phyloP scores from a whole-genome alignment of 371 early-diverging fungal species.

The Mortierella sp. region DNA sequence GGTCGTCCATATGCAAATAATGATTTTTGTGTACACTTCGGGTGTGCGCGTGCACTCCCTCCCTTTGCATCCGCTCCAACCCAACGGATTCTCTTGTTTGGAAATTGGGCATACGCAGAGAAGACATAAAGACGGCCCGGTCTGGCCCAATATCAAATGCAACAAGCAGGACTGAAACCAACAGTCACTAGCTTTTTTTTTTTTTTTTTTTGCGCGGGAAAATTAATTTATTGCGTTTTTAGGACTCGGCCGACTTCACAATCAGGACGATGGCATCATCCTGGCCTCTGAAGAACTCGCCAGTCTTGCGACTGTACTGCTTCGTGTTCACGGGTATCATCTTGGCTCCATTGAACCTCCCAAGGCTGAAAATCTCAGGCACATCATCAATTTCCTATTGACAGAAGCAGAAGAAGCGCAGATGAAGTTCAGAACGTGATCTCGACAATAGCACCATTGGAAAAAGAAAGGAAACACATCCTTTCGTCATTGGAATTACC shows the following conservation, averaged over 20 bases:
- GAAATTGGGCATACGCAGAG: no score
- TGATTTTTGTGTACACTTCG: no score
- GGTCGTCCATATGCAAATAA: background rate
- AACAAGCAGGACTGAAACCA: background rate
- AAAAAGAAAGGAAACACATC: no score
- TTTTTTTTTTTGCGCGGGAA: background rate
- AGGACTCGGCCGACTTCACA: background rate
- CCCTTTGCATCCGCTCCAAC: no score
- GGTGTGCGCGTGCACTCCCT: background rate
- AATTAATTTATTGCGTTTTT: background rate
- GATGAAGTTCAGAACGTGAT: no score
- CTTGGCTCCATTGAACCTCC: conserved; percentile 72
- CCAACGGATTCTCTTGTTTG: no score
- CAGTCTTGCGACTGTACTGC: conserved; percentile 65
- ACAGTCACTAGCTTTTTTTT: no score
- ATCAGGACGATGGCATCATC: conserved; percentile 65
- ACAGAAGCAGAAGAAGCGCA: no score
- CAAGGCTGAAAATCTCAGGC: conserved; percentile 62
- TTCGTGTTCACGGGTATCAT: conserved; percentile 72
- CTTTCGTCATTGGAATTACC: no score
- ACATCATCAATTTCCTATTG: conserved; percentile 70
- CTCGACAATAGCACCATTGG: no score
- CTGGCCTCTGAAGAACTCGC: conserved; percentile 64
- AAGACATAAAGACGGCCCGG: no score
- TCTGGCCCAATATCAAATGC: conserved; percentile 14